Percentiles rank a stretch among this genome's conserved stretches.
phyloP scores from a whole-genome alignment of 108 stramenopile genomes.

The Bacterosira constricta region DNA sequence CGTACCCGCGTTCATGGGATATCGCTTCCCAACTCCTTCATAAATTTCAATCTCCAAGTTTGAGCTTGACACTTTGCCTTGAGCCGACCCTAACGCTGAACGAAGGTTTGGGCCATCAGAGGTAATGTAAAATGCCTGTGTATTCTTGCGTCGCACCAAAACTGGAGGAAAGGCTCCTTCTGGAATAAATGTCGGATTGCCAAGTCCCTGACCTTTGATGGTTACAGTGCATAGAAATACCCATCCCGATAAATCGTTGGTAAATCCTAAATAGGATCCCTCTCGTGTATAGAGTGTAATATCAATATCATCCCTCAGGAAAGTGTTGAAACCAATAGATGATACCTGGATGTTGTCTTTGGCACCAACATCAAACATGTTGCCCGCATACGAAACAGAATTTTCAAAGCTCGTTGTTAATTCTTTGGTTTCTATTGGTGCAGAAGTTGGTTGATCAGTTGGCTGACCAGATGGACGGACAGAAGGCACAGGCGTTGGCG shows the following conservation, averaged over 20 bases:
- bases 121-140: slow-evolving; percentile 15
- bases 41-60: slow-evolving; percentile 5
- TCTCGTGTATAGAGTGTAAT: slow-evolving; percentile 11
- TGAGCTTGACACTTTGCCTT: not conserved
- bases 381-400: slow-evolving; percentile 10
- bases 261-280: slow-evolving; percentile 2
- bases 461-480: not conserved
- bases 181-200: slow-evolving; percentile 7
- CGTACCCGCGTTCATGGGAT: not conserved
- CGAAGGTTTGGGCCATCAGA: slow-evolving; percentile 4
- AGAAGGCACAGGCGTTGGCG: not conserved
- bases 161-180: slow-evolving; percentile 2
- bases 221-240: not conserved
- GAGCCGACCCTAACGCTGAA: not conserved
- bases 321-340: slow-evolving; percentile 13
- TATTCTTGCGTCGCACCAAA: not conserved
- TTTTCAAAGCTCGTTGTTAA: not conserved
- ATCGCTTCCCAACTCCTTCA: slow-evolving; percentile 21
- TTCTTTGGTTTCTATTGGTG: not conserved
- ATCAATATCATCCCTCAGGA: not conserved
- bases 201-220: slow-evolving; percentile 1
- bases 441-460: not conserved
- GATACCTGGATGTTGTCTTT: slow-evolving; percentile 12
- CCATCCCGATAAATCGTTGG: slow-evolving; percentile 4
- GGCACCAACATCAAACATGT: slow-evolving; percentile 11